phyloP scores from a whole-genome alignment of 2,329 filamentous ascomycete genomes.

The Sclerotinia glacialis region DNA sequence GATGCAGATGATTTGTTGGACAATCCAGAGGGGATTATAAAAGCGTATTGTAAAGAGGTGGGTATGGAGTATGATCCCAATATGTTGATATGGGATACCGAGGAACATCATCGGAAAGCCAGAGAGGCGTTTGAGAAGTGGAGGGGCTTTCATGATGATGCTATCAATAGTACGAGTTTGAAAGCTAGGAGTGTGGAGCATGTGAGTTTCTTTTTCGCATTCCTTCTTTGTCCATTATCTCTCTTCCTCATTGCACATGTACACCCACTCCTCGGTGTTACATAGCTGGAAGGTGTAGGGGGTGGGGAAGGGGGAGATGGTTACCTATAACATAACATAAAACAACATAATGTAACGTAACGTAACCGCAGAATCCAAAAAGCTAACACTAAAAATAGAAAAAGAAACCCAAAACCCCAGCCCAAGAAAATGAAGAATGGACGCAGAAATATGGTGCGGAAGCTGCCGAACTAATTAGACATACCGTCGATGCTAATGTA shows the following conservation, averaged over 20 bases:
- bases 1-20: slow-evolving; percentile 95
- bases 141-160: slow-evolving; percentile 96
- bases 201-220: slow-evolving; percentile 45
- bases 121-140: slow-evolving; percentile 86
- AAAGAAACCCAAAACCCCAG: slow-evolving; percentile 61
- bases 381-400: slow-evolving; percentile 26
- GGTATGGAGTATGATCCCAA: slow-evolving; percentile 70
- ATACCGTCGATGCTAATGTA: slow-evolving; percentile 69
- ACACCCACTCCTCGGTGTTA: not conserved
- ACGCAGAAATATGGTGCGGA: slow-evolving; percentile 69
- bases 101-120: slow-evolving; percentile 67
- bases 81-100: slow-evolving; percentile 84
- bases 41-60: slow-evolving; percentile 77
- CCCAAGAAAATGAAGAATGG: slow-evolving; percentile 71
- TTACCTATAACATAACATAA: too few species aligned
- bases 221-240: not conserved
- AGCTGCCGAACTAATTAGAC: slow-evolving; percentile 65
- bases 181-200: slow-evolving; percentile 64
- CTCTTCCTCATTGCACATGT: not conserved
- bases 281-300: not conserved
- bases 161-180: slow-evolving; percentile 75
- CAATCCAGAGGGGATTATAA: slow-evolving; percentile 70
- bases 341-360: too few species aligned
- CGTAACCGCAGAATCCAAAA: not conserved
- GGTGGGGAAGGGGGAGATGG: not conserved